Conservation (phyloP, 2,329 filamentous ascomycete genomes). For the Penicillium sp. region DNA sequence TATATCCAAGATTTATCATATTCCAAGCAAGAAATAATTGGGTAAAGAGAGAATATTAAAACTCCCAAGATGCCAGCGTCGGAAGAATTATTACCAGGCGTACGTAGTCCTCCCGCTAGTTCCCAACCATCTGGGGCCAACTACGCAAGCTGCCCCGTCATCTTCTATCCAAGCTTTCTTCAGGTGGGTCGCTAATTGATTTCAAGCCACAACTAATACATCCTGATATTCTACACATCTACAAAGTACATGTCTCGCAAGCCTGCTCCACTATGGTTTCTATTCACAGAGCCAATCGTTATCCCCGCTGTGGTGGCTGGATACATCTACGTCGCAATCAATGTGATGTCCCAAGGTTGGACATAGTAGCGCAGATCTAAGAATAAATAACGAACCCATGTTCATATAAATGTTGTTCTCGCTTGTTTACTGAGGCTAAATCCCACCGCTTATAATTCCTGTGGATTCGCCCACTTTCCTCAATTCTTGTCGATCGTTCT, state of each 20-base stretch:
- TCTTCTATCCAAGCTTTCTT: conserved; percentile 23
- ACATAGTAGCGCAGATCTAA: not conserved
- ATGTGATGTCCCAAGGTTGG: conserved; percentile 4
- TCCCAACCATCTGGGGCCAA: conserved; percentile 2
- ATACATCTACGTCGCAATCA: not conserved
- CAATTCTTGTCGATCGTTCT: not conserved
- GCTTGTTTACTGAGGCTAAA: not conserved
- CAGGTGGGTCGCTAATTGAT: not conserved
- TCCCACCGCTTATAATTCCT: not conserved
- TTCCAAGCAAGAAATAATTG: not conserved
- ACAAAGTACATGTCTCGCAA: not conserved
- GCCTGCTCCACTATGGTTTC: not conserved
- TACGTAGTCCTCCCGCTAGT: conserved; percentile 10
- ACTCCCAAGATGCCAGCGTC: not conserved
- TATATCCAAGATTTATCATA: not conserved
- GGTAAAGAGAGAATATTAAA: not conserved
- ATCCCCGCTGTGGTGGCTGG: not conserved
- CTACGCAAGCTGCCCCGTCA: conserved; percentile 11
- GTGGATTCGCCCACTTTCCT: not conserved
- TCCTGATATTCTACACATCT: not conserved
- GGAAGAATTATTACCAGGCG: not conserved
- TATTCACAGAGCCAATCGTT: not conserved
- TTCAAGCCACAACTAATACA: not conserved
- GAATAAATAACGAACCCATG: not conserved
- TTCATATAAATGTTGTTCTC: not conserved